These are phyloP conservation scores for Cytospora chrysosperma DNA, from an alignment of 2,329 filamentous ascomycete genomes.

Conservation along the genomic window DNA sequence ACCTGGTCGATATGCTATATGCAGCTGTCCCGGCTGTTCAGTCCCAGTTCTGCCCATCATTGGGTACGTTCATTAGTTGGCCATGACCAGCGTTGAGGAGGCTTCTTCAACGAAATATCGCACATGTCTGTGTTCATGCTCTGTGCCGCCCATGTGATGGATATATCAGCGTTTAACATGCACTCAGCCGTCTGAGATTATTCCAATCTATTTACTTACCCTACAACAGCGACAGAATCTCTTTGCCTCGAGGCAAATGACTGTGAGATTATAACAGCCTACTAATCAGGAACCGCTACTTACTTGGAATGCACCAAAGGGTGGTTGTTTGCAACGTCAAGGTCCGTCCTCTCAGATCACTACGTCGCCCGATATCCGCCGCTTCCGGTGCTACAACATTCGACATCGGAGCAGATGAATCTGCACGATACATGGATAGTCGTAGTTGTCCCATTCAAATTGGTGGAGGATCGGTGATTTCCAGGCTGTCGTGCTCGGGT, in stretches of 20 bases:
- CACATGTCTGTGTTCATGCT: constrained; percentile 26
- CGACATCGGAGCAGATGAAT: neutral
- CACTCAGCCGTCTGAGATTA: constrained; percentile 27
- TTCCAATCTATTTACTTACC: no score
- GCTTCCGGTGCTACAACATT: neutral
- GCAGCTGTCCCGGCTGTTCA: no score
- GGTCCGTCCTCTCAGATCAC: constrained; percentile 22
- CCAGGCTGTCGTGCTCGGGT: neutral
- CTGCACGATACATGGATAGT: neutral
- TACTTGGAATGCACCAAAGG: no score
- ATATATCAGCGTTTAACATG: constrained; percentile 28
- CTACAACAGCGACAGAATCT: no score
- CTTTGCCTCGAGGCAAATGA: no score
- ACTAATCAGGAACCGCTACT: no score
- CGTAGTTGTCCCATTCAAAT: neutral
- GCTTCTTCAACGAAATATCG: constrained; percentile 24
- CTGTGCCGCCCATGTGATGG: constrained; percentile 28
- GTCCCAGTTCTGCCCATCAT: no score
- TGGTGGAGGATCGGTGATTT: neutral
- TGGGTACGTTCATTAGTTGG: no score
- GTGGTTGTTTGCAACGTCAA: constrained; percentile 9
- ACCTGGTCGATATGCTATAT: no score
- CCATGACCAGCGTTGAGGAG: no score
- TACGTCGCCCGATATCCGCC: neutral
- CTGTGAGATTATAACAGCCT: no score